Conservation (phyloP, 2,329 filamentous ascomycete genomes). For the Aspergillus ochraceus region DNA sequence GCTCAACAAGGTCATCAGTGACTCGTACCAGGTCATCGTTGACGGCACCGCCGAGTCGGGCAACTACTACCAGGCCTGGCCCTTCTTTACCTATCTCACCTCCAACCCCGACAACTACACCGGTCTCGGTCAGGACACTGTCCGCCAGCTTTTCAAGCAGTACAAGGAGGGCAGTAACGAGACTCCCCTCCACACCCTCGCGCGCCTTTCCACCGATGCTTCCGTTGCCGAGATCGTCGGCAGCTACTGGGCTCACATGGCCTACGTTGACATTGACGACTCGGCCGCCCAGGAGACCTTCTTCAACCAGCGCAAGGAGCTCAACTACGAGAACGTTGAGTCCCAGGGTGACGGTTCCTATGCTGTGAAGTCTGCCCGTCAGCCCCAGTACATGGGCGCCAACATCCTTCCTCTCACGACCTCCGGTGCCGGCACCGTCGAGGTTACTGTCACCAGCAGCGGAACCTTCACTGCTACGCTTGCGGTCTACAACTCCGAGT, state of each 20-base stretch:
- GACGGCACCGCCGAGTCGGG: slow-evolving; percentile 3
- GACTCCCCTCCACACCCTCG: slow-evolving; percentile 13
- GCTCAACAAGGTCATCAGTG: slow-evolving; percentile 11
- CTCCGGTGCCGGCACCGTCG: not conserved
- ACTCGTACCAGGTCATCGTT: slow-evolving; percentile 13
- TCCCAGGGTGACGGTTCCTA: not conserved
- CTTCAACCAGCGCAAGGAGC: not conserved
- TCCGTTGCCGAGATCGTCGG: slow-evolving; percentile 5
- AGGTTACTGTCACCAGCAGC: slow-evolving; percentile 1
- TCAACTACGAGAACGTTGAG: slow-evolving; percentile 9
- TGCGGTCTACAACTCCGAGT: slow-evolving; percentile 1
- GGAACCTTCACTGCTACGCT: slow-evolving; percentile 6
- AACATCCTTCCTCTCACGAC: slow-evolving; percentile 9
- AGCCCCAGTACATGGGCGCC: slow-evolving; percentile 13
- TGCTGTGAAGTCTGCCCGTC: slow-evolving; percentile 3
- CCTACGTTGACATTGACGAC: slow-evolving; percentile 11
- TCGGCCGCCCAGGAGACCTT: slow-evolving; percentile 6
- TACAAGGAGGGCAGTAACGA: slow-evolving; percentile 13
- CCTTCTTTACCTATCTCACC: slow-evolving; percentile 11
- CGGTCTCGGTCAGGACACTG: slow-evolving; percentile 2
- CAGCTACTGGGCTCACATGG: slow-evolving; percentile 14
- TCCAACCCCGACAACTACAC: slow-evolving; percentile 13
- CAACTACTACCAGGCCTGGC: slow-evolving; percentile 14
- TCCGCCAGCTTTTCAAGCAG: slow-evolving; percentile 4
- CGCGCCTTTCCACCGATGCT: not conserved